A percentile compares a stretch with the other conserved stretches of the same genome.
Evolutionary conservation across 768 basidiomycete genomes (phyloP).

Genomic region (Podaxis sp.): DNA sequence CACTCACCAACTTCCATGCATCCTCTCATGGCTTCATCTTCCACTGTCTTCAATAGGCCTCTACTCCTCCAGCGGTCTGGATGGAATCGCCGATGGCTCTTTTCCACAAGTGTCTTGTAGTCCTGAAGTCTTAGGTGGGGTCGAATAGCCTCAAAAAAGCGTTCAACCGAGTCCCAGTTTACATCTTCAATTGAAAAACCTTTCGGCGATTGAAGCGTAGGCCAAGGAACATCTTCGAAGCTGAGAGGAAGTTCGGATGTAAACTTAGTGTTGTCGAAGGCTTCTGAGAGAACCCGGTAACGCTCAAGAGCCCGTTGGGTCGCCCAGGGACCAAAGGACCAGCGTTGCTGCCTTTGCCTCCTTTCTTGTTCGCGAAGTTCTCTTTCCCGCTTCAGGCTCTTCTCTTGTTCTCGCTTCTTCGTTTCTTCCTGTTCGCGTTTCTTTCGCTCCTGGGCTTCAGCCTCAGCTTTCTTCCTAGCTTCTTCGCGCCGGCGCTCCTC

Average conservation of each 20-base stretch:
- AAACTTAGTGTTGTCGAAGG: conserved; percentile 66
- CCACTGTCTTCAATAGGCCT: conserved; percentile 56
- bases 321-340: conserved; percentile 65
- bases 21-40: conserved; percentile 55
- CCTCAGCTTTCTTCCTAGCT: conserved; percentile 26
- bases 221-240: conserved; percentile 75
- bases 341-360: conserved; percentile 47
- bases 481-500: conserved; percentile 34
- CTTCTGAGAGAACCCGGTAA: conserved; percentile 57
- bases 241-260: conserved; percentile 49
- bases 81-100: conserved; percentile 74
- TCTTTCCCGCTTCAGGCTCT: conserved; percentile 24
- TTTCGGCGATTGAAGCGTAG: conserved; percentile 56
- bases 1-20: conserved; percentile 66
- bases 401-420: conserved; percentile 23
- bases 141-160: conserved; percentile 61
- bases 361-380: conserved; percentile 20
- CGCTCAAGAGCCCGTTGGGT: conserved; percentile 66
- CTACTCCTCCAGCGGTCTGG: conserved; percentile 79
- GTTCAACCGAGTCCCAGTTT: conserved; percentile 69
- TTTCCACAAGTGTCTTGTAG: conserved; percentile 65
- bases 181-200: conserved; percentile 62
- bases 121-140: conserved; percentile 56
- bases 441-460: conserved; percentile 27
- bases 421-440: conserved; percentile 32